Evolutionary conservation across 352 stramenopile species (phyloP).

Genomic region (Blastocystis sp.): DNA sequence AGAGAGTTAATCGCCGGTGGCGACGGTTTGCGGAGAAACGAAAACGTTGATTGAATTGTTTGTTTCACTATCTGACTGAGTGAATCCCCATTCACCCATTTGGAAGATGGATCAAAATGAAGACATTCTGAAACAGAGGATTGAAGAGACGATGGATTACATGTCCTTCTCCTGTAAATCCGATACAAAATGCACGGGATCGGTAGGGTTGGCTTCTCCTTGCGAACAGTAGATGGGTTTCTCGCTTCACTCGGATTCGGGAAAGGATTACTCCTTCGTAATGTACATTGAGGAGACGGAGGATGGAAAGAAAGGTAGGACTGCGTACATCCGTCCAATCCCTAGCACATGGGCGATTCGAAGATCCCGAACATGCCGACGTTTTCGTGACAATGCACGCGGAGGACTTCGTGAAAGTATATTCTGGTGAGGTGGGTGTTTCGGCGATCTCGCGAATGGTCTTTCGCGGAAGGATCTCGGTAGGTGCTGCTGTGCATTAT

Average conservation of each 20-base stretch:
- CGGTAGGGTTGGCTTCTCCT: not conserved
- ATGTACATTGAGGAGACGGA: constrained; percentile 42
- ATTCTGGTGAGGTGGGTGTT: not conserved
- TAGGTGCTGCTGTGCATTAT: not conserved
- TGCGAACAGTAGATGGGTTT: constrained; percentile 29
- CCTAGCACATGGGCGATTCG: constrained; percentile 20
- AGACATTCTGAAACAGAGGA: not conserved
- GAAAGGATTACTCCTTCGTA: constrained; percentile 37
- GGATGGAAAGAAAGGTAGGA: constrained; percentile 32
- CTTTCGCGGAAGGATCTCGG: not conserved
- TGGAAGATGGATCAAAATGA: not conserved
- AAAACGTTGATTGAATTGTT: not conserved
- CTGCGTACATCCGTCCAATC: not conserved
- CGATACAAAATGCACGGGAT: not conserved
- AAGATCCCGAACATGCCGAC: constrained; percentile 24
- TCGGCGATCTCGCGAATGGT: constrained; percentile 9
- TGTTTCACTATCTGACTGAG: not conserved
- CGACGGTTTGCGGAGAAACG: not conserved
- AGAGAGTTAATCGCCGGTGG: not conserved
- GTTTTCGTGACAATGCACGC: not conserved
- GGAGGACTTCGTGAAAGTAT: constrained; percentile 23
- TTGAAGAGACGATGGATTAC: constrained; percentile 36
- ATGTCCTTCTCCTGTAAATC: constrained; percentile 31
- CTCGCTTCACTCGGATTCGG: not conserved
- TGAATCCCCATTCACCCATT: not conserved